Conservation (phyloP, 495 filamentous ascomycete genomes). For the Rhypophila decipiens region DNA sequence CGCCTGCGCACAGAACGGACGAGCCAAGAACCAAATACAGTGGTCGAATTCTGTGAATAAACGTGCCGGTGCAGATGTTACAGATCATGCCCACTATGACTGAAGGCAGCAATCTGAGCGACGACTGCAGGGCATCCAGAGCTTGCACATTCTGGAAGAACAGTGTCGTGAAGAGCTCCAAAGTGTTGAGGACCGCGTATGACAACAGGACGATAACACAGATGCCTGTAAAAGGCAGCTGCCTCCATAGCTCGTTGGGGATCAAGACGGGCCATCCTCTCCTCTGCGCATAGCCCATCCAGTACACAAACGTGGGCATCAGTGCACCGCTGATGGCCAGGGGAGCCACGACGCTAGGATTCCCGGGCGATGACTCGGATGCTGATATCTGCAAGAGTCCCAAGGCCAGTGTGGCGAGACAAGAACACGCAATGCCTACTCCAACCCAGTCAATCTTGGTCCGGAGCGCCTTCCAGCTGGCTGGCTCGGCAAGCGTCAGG, state of each 20-base stretch:
- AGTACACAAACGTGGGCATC: constrained; percentile 39
- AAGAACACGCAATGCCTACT: constrained; percentile 4
- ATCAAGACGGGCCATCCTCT: constrained; percentile 42
- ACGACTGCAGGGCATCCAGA: constrained; percentile 37
- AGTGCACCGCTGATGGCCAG: constrained; percentile 31
- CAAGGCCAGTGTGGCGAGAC: constrained; percentile 8
- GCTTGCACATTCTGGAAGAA: constrained; percentile 38
- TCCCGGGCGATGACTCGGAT: constrained; percentile 19
- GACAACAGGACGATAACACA: constrained; percentile 45
- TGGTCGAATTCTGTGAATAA: constrained; percentile 49
- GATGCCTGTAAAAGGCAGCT: constrained; percentile 39
- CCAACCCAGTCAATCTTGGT: constrained; percentile 15
- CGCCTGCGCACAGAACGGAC: constrained; percentile 35
- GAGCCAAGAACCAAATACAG: constrained; percentile 40
- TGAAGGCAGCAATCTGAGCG: constrained; percentile 51
- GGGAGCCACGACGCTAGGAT: constrained; percentile 32
- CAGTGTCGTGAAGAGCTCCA: constrained; percentile 29
- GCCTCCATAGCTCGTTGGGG: constrained; percentile 49
- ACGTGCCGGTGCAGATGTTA: constrained; percentile 49
- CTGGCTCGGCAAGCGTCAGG: neutral
- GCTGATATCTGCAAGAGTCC: constrained; percentile 7
- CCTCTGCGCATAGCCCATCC: constrained; percentile 41
- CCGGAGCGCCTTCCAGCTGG: neutral
- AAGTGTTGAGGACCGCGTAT: constrained; percentile 34
- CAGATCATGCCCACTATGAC: constrained; percentile 45